Evolutionary conservation across 2,329 filamentous ascomycete genomes (phyloP).

Genomic region (Penicillium olsonii): DNA sequence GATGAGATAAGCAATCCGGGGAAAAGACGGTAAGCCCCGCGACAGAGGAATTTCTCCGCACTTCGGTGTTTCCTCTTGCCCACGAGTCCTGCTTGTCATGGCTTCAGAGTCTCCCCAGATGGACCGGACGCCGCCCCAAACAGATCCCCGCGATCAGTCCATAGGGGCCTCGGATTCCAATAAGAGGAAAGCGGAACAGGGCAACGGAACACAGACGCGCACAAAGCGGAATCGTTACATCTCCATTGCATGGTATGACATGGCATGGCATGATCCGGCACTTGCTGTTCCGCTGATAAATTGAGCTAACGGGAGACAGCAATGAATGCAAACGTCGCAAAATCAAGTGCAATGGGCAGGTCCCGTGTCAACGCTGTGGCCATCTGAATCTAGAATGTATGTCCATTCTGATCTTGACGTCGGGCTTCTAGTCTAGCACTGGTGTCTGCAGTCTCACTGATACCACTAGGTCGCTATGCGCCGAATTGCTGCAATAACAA

Average conservation of each 20-base stretch:
- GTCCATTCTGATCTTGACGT: too few relatives aligned
- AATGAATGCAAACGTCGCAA: slow-evolving; percentile 68
- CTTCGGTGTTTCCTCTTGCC: slow-evolving; percentile 19
- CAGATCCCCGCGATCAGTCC: slow-evolving; percentile 25
- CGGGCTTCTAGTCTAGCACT: too few relatives aligned
- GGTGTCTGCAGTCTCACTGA: too few relatives aligned
- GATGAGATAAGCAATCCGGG: slow-evolving; percentile 34
- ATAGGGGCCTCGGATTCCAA: slow-evolving; percentile 28
- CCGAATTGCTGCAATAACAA: slow-evolving; percentile 71
- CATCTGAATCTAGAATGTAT: slow-evolving; percentile 63
- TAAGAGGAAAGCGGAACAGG: slow-evolving; percentile 47
- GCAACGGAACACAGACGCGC: slow-evolving; percentile 52
- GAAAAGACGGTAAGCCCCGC: slow-evolving; percentile 34
- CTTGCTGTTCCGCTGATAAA: slow-evolving; percentile 11
- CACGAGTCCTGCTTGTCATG: slow-evolving; percentile 23
- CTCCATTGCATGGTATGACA: slow-evolving; percentile 63
- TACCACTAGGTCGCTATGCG: slow-evolving; percentile 56
- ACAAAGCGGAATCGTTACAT: slow-evolving; percentile 69
- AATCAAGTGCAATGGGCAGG: slow-evolving; percentile 69
- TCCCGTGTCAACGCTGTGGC: slow-evolving; percentile 65
- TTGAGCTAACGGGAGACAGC: slow-evolving; percentile 36
- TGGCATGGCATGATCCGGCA: slow-evolving; percentile 19
- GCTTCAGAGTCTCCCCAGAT: slow-evolving; percentile 37
- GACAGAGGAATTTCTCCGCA: slow-evolving; percentile 41
- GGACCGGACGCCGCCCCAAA: slow-evolving; percentile 28